Base-by-base conservation (phyloP, 2,329 filamentous ascomycete species). In the Alternaria infectoria region DNA sequence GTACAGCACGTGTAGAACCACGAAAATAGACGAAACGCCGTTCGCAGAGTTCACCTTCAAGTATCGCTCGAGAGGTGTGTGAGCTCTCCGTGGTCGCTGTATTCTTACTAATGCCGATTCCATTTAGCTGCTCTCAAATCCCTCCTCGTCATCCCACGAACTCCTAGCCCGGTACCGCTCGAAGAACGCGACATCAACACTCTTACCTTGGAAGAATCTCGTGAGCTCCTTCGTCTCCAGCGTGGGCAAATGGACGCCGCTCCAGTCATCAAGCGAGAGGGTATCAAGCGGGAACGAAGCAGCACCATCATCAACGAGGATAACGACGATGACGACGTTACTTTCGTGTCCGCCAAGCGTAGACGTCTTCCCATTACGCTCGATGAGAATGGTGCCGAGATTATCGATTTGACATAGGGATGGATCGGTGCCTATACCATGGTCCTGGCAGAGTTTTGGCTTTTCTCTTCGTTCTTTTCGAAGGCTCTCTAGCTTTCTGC, bases 61-160 rank as follows among this genome's bases (percentile, higher is more conserved):
- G 62, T 72, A 74, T 32, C 62, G 69, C 6, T 73, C 71, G 0
- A 64, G 46, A 65, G 60, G 71, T 73, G 17, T 1, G 47, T 61
- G 4, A 13, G 6, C 5, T 2, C 8, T 15, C 32, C 15, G 25
- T 13, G 15, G 1, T 11, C 19, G 9, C 5, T 13, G 4, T 3
- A 19, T 21, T 8, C 0, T 2, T 23, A n/a, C n/a, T 8, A 13
- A n/a, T 25, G 9, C 7, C 36, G 52, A 23, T 6, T 2, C 2
- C 25, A 15, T 36, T 21, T 17, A 74, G 72, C 59, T 43, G 69
- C 69, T 1, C 68, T 82, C 1, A 71, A 80, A 59, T 66, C 72
- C 1, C 69, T 81, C 3, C 45, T 73, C 5, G 64, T 82, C 32
- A 72, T 81, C 15, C 73, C 70, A 4, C 70, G 74, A 11, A 71